Evolutionary conservation across 305 asterid species (phyloP), one percentile per base, ranked within the genome.

Genomic region (Fraxinus platypoda): DNA sequence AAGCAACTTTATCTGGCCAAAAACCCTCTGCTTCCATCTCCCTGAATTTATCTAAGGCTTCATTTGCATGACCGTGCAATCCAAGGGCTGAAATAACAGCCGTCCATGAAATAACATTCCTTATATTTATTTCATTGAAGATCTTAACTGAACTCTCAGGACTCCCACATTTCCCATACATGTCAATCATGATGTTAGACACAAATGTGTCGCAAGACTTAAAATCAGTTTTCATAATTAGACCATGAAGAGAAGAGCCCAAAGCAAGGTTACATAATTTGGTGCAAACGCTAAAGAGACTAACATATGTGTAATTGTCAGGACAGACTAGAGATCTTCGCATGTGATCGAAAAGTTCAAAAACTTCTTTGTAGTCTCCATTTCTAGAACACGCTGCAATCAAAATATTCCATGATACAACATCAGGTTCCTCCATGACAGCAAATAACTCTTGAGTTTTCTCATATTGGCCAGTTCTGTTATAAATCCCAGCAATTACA

Each of bases 311-410:
- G 84, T 90, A 90, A 76, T 87, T 92, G 78, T 92, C 92, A 0
- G 93, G 92, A 75, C 15, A 64, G 49, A 86, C 66, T 34, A 43
- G 72, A 76, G 86, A 83, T 76, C 57, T 74, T 78, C 57, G 87
- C 96, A 92, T 92, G 52, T 91, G 91, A 26, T 84, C 43, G 19
- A 92, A 85, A 52, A 92, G 92, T 59, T 91, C 92, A 78, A 91
- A 92, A 66, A 83, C 90, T 78, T 88, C 92, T 83, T 21, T 30
- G 41, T 87, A 84, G 79, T 92, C 91, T 73, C 94, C 90, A 78
- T 89, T 92, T 6, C 91, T 83, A 4, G 96, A 88, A 82, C 96
- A 92, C 81, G 96, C 91, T 41, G 92, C 89, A 81, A 92, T 89
- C 88, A 90, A 83, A 68, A 87, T 88, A 54, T 92, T 87, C 96